Conservation (phyloP, 139 green algal species). For the Chlamydomonas applanata region DNA sequence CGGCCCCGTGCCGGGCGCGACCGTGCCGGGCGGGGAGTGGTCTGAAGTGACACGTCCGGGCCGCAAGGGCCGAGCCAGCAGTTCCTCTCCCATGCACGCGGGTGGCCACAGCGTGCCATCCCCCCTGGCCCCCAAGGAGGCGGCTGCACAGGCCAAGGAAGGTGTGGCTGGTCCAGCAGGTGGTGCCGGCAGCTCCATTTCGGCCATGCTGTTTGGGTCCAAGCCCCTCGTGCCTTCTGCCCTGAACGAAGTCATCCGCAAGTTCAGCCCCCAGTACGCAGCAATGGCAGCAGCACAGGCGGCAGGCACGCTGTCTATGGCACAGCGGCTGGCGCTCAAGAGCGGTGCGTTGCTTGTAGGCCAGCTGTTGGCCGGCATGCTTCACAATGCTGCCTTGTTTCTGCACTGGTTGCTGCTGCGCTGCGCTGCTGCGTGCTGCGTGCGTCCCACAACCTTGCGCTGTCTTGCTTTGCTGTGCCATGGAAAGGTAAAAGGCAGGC, state of each 20-base stretch:
- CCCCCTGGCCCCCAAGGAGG: no score
- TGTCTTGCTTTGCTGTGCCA: no score
- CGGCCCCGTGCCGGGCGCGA: no score
- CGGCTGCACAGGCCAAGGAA: no score
- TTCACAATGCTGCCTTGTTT: background rate
- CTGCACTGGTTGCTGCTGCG: background rate
- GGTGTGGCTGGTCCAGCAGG: background rate
- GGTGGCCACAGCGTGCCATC: background rate
- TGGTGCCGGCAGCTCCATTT: background rate
- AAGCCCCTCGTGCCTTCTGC: slow-evolving; percentile 56
- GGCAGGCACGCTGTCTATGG: slow-evolving; percentile 27
- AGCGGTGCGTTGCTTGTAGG: background rate
- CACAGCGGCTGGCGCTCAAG: slow-evolving; percentile 20
- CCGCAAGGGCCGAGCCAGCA: background rate
- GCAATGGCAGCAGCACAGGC: slow-evolving; percentile 4
- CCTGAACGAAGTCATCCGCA: slow-evolving; percentile 55
- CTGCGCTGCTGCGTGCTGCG: no score
- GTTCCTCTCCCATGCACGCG: no score
- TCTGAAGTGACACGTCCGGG: background rate
- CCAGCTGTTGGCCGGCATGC: background rate
- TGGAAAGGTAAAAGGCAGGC: no score
- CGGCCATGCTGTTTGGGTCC: slow-evolving; percentile 28
- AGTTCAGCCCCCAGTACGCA: slow-evolving; percentile 52
- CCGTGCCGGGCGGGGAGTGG: background rate
- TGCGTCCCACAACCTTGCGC: no score